phyloP scores from a whole-genome alignment of 768 basidiomycete species.

The Kwoniella newhampshirensis region DNA sequence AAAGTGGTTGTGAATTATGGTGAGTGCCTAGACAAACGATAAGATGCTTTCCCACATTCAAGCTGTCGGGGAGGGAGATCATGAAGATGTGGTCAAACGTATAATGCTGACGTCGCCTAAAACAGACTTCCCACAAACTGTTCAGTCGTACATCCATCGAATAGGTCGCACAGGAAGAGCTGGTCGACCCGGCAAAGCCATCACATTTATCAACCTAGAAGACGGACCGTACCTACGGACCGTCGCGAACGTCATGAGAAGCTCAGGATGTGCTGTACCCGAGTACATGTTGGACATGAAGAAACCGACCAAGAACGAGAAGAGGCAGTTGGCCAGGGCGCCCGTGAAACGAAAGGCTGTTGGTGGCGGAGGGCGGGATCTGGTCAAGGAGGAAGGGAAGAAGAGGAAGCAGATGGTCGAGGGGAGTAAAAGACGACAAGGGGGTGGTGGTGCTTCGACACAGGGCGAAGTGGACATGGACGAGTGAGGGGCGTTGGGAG shows the following conservation, averaged over 20 bases:
- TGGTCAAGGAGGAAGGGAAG: slow-evolving; percentile 42
- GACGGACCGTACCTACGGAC: slow-evolving; percentile 89
- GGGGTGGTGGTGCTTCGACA: not conserved
- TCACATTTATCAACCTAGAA: slow-evolving; percentile 93
- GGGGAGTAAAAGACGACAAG: slow-evolving; percentile 25
- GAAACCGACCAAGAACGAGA: slow-evolving; percentile 86
- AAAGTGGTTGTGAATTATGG: slow-evolving; percentile 80
- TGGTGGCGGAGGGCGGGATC: slow-evolving; percentile 58
- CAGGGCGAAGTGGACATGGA: too few relatives aligned
- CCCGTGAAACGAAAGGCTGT: slow-evolving; percentile 64
- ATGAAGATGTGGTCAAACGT: too few relatives aligned
- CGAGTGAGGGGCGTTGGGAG: too few relatives aligned
- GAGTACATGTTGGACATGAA: slow-evolving; percentile 95
- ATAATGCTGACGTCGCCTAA: not conserved
- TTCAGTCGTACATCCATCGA: slow-evolving; percentile 93
- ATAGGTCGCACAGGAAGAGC: slow-evolving; percentile 96
- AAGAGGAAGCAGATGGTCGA: slow-evolving; percentile 41
- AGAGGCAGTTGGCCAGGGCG: slow-evolving; percentile 77
- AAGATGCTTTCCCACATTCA: too few relatives aligned
- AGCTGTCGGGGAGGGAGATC: too few relatives aligned
- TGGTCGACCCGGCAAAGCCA: slow-evolving; percentile 84
- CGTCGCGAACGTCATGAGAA: slow-evolving; percentile 94
- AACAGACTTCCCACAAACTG: slow-evolving; percentile 84
- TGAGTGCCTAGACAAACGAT: slow-evolving; percentile 28
- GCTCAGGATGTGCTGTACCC: slow-evolving; percentile 85